These are phyloP conservation scores for Tolypocladium pustulatum DNA, from an alignment of 2,329 filamentous ascomycete genomes.

Conservation along the genomic window DNA sequence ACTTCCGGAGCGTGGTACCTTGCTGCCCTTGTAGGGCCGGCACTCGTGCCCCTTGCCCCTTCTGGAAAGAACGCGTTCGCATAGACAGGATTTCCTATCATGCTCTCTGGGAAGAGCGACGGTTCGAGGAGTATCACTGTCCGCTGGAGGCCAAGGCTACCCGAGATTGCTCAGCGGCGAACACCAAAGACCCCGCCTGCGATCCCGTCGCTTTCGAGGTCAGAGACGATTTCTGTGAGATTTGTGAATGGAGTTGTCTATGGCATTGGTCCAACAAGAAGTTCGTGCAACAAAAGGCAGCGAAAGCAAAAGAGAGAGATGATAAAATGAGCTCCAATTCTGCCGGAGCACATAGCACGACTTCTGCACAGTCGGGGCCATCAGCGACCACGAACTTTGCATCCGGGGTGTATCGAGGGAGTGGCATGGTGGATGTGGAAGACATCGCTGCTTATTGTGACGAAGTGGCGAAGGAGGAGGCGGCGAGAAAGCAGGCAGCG, in stretches of 20 bases:
- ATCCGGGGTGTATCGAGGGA: no score
- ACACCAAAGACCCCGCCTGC: background rate
- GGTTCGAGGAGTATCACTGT: background rate
- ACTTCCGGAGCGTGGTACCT: background rate
- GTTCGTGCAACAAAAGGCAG: no score
- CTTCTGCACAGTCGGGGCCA: no score
- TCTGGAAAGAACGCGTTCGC: background rate
- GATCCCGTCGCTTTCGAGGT: background rate
- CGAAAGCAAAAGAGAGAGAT: background rate
- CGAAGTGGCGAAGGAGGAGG: background rate
- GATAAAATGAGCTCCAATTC: no score
- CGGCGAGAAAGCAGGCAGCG: no score
- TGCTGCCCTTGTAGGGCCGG: background rate
- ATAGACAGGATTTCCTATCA: background rate
- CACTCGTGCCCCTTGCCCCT: background rate
- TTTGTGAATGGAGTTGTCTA: background rate
- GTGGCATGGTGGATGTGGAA: no score
- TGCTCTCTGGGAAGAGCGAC: background rate
- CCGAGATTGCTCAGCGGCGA: background rate
- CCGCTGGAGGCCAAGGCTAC: background rate
- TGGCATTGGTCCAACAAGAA: background rate
- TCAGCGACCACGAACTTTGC: no score
- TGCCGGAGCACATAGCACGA: no score
- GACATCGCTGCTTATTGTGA: no score
- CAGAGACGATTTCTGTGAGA: background rate